A percentile compares a stretch with the other conserved stretches of the same genome.
These are phyloP conservation scores for Drechslerella stenobrocha DNA, from an alignment of 2,329 filamentous ascomycete species.

Conservation along the genomic window DNA sequence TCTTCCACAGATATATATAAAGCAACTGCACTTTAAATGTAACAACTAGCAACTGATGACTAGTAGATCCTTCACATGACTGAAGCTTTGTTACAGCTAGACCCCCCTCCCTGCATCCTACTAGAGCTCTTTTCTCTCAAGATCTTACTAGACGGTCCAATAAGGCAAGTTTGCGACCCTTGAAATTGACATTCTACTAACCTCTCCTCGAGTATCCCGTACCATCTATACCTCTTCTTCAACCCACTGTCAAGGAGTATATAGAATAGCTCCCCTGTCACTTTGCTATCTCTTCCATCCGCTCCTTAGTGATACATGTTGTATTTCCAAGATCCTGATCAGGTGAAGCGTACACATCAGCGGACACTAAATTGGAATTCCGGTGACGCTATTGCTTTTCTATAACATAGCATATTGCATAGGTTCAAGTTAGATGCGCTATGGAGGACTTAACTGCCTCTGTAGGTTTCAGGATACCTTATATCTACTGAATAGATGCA, in stretches of 20 bases:
- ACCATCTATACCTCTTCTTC: slow-evolving; percentile 10
- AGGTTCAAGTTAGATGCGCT: slow-evolving; percentile 49
- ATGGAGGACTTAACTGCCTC: slow-evolving; percentile 23
- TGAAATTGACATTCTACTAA: slow-evolving; percentile 13
- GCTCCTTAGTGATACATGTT: slow-evolving; percentile 23
- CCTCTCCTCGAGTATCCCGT: slow-evolving; percentile 21
- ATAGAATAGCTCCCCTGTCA: slow-evolving; percentile 27
- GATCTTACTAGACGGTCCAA: slow-evolving; percentile 32
- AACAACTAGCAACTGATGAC: neutral
- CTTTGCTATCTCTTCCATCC: slow-evolving; percentile 22
- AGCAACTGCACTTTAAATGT: neutral
- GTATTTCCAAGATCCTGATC: slow-evolving; percentile 42
- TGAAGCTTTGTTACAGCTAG: slow-evolving; percentile 28
- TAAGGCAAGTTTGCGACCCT: slow-evolving; percentile 26
- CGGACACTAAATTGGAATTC: slow-evolving; percentile 51
- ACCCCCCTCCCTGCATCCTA: slow-evolving; percentile 13
- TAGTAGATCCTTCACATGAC: slow-evolving; percentile 6
- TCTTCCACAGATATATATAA: too few relatives aligned
- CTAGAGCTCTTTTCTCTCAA: slow-evolving; percentile 36
- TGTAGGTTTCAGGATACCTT: slow-evolving; percentile 20
- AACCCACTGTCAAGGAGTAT: slow-evolving; percentile 20
- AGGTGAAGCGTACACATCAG: slow-evolving; percentile 52
- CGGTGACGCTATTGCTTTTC: slow-evolving; percentile 47
- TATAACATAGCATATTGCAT: slow-evolving; percentile 49
- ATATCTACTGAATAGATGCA: slow-evolving; percentile 4